A percentile compares a stretch with the other conserved stretches of the same genome.
phyloP scores from a whole-genome alignment of 305 asterid genomes.

The Fraxinus platypoda region DNA sequence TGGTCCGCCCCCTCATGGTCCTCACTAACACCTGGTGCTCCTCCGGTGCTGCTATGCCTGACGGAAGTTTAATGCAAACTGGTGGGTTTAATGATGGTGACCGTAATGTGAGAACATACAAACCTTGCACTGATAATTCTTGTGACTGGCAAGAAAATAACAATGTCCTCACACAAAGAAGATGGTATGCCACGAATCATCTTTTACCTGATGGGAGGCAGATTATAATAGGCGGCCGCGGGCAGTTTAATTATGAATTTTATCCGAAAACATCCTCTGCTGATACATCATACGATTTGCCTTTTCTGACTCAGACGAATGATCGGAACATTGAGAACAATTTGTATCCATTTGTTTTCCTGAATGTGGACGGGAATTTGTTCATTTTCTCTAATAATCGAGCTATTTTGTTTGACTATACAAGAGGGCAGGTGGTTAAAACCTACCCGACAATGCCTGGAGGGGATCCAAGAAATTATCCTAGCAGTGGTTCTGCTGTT shows the following conservation, averaged over 20 bases:
- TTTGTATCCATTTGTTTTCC: conserved; percentile 34
- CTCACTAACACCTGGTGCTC: conserved; percentile 43
- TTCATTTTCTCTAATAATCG: conserved; percentile 35
- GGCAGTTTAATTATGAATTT: conserved; percentile 23
- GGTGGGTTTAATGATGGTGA: conserved; percentile 35
- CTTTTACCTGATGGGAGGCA: conserved; percentile 23
- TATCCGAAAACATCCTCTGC: conserved; percentile 23
- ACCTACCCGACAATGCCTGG: conserved; percentile 31
- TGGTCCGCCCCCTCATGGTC: conserved; percentile 38
- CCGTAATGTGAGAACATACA: conserved; percentile 17
- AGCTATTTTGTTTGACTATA: conserved; percentile 26
- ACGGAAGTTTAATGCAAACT: conserved; percentile 32
- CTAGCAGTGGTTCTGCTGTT: conserved; percentile 37
- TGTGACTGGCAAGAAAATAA: conserved; percentile 31
- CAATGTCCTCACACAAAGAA: background rate
- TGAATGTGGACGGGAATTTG: conserved; percentile 31
- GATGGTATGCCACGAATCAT: conserved; percentile 33
- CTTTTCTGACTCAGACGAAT: conserved; percentile 22
- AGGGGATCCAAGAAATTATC: conserved; percentile 35
- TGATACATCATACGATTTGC: background rate
- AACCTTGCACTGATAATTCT: conserved; percentile 19
- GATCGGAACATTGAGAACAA: conserved; percentile 27
- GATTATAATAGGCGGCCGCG: conserved; percentile 21
- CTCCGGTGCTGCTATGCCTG: conserved; percentile 28
- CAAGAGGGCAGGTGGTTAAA: conserved; percentile 14